A percentile compares a stretch with the other conserved stretches of the same genome.
These are phyloP conservation scores for Osmanthus fragrans DNA, from an alignment of 257 asterid species.

Conservation along the genomic window DNA sequence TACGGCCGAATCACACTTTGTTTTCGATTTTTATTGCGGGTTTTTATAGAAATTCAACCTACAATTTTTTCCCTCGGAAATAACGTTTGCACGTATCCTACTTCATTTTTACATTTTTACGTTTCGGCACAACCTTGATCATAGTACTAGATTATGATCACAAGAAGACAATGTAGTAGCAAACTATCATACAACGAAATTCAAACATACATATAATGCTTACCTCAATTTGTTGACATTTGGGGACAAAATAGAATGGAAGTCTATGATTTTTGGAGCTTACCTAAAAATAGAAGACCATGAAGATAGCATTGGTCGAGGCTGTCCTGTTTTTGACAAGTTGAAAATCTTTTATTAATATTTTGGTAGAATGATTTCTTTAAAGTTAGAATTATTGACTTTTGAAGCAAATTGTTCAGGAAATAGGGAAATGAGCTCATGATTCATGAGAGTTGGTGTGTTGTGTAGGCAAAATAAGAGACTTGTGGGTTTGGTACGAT, in stretches of 20 bases:
- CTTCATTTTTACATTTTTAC: too few species aligned
- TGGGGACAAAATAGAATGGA: slow-evolving; percentile 32
- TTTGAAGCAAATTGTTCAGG: slow-evolving; percentile 22
- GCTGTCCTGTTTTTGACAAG: slow-evolving; percentile 35
- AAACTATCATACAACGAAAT: too few species aligned
- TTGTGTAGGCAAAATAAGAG: slow-evolving; percentile 8
- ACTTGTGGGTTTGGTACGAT: background rate
- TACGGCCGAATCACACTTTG: background rate
- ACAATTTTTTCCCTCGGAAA: too few species aligned
- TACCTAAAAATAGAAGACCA: slow-evolving; percentile 10
- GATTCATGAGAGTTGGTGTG: slow-evolving; percentile 13
- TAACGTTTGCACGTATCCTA: too few species aligned
- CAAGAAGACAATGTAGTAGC: too few species aligned
- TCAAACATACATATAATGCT: too few species aligned
- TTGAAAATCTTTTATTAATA: slow-evolving; percentile 30
- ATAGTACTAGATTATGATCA: too few species aligned
- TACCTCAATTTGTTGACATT: slow-evolving; percentile 44
- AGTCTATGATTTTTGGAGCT: slow-evolving; percentile 4
- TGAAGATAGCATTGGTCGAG: slow-evolving; percentile 3
- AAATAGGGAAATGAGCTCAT: slow-evolving; percentile 31
- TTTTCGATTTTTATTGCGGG: too few species aligned
- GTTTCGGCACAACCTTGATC: too few species aligned
- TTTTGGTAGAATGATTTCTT: slow-evolving; percentile 31
- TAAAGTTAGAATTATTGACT: slow-evolving; percentile 42
- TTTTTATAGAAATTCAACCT: too few species aligned